Conservation (phyloP, 73 alveolate genomes). For the Paramecium sonneborni region DNA sequence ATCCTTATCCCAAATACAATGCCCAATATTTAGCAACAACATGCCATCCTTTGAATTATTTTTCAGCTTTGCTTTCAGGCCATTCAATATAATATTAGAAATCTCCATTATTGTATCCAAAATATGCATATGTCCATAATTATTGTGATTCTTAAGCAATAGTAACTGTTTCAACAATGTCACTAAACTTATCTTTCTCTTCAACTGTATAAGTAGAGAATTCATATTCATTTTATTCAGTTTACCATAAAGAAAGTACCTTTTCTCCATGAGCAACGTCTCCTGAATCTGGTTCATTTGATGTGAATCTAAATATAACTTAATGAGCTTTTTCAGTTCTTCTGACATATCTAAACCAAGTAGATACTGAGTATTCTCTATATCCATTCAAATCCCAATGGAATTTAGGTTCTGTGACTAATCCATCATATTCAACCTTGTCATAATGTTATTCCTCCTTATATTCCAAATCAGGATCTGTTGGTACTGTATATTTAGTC, state of each 20-base stretch:
- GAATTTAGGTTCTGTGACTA: background rate
- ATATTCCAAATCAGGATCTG: background rate
- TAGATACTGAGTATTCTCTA: constrained; percentile 51
- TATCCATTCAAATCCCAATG: constrained; percentile 40
- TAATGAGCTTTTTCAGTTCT: background rate
- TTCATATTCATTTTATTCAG: background rate
- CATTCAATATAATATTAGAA: background rate
- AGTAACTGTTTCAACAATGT: background rate
- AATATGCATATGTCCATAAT: constrained; percentile 53
- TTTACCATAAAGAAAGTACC: background rate
- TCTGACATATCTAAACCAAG: constrained; percentile 56
- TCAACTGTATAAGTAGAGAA: constrained; percentile 29
- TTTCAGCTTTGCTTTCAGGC: background rate
- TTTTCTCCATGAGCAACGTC: background rate
- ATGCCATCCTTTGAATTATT: constrained; percentile 9
- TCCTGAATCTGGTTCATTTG: constrained; percentile 35
- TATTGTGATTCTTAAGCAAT: constrained; percentile 21
- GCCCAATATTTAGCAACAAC: constrained; percentile 55
- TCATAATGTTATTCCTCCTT: background rate
- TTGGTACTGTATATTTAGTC: background rate
- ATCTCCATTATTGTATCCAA: constrained; percentile 48
- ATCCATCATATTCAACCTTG: background rate
- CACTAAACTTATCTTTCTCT: background rate
- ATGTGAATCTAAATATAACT: constrained; percentile 37
- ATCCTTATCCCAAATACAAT: background rate